Evolutionary conservation across 2,329 filamentous ascomycete genomes (phyloP), one percentile per base, ranked within the genome.

Genomic region (Phaeosphaeriaceae sp.): DNA sequence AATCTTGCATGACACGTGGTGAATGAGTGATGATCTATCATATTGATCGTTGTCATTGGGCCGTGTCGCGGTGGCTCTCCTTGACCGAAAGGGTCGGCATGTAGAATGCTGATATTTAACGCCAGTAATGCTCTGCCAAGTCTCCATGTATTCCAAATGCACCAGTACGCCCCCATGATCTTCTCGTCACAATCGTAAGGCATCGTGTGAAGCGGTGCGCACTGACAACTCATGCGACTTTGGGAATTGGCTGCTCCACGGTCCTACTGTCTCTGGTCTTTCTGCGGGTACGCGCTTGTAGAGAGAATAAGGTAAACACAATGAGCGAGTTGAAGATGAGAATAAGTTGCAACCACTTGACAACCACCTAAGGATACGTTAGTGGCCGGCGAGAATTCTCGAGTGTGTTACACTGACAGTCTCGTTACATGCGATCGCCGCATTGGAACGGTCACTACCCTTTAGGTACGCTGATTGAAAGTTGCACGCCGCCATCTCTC

Each of bases 281-380:
- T 45, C 62, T 66, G 22, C 72, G 61, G 7, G 69, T 22, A 24
- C 59, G 60, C 19, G 70, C 68, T 49, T 74, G 70, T 6, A 63
- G 9, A 11, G 56, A 53, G 42, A 73, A 73, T 48, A 75, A 52
- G 15, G 51, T 57, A n/a, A 73, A 56, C 19, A 69, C 55, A 5
- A 63, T 25, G 9, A 69, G 55, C 0, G 61, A 55, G 24, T 63
- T 62, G 17, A 72, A 10, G 2, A 70, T 54, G 9, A 75, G 47
- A 19, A 68, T 52, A 27, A 75, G 59, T 36, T 73, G 71, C 19
- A 74, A 24, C 71, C 71, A 75, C 47, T 74, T 74, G 6, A 70
- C 67, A 17, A 63, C 58, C 7, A 64, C 53, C 72, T 73, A 44
- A 10, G 17, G 1, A 3, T 1, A 24, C 59, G 31, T 59, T n/a